Evolutionary conservation across 2,329 filamentous ascomycete genomes (phyloP).

Genomic region (Aspergillus carbonarius): DNA sequence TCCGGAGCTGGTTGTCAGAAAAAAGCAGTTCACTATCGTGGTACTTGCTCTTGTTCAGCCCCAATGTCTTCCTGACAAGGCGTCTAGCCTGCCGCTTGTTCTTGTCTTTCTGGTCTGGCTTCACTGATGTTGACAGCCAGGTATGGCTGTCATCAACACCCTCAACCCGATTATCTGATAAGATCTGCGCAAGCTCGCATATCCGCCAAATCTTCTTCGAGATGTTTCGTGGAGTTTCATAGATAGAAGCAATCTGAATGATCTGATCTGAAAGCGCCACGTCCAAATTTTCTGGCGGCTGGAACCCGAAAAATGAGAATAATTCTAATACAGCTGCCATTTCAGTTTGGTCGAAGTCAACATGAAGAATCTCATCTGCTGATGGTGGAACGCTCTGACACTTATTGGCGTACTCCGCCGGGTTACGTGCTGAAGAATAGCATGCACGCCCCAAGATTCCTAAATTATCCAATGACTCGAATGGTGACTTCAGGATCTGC

Average conservation of each 20-base stretch:
- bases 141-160: constrained; percentile 8
- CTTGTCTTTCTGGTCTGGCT: background rate
- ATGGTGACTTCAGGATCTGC: constrained; percentile 4
- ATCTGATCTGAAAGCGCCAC: constrained; percentile 22
- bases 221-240: constrained; percentile 2
- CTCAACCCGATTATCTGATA: constrained; percentile 10
- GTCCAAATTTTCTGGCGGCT: constrained; percentile 13
- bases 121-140: constrained; percentile 7
- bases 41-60: background rate
- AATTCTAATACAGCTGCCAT: constrained; percentile 20
- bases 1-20: constrained; percentile 1
- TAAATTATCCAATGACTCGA: constrained; percentile 13
- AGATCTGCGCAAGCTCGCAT: constrained; percentile 9
- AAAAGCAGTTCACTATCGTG: background rate
- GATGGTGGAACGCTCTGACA: background rate
- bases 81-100: constrained; percentile 1
- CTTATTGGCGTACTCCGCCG: constrained; percentile 12
- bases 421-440: constrained; percentile 16
- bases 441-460: constrained; percentile 7
- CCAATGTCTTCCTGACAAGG: constrained; percentile 5
- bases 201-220: constrained; percentile 12
- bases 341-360: constrained; percentile 27
- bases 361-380: constrained; percentile 18
- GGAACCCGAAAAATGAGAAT: constrained; percentile 14
- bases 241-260: constrained; percentile 12